phyloP scores from a whole-genome alignment of 164 flowering plant genomes.

The Nelumbo lutea region DNA sequence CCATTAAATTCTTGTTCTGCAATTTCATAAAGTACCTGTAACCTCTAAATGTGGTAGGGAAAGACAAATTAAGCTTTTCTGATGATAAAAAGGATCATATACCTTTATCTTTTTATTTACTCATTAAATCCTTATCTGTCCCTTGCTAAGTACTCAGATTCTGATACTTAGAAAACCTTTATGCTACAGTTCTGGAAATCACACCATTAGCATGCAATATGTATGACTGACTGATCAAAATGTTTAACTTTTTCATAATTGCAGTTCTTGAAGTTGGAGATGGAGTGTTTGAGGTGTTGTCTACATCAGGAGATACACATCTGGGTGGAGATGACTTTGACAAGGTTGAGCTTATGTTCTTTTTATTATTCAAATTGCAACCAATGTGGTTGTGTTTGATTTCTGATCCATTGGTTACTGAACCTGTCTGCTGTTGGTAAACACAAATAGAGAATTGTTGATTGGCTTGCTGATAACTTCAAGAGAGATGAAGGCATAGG shows the following conservation, averaged over 20 bases:
- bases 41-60: too few species aligned
- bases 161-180: not conserved
- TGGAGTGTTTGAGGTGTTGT: conserved; percentile 87
- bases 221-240: not conserved
- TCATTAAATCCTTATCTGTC: not conserved
- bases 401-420: not conserved
- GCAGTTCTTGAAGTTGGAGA: conserved; percentile 91
- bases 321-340: conserved; percentile 63
- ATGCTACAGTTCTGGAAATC: not conserved
- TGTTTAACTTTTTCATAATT: not conserved
- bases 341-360: conserved; percentile 37
- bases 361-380: not conserved
- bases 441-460: conserved; percentile 45
- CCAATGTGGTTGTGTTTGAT: not conserved
- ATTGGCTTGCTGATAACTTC: conserved; percentile 69
- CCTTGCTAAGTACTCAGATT: not conserved
- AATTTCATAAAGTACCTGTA: too few species aligned
- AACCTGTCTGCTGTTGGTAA: conserved; percentile 9
- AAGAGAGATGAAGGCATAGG: conserved; percentile 80
- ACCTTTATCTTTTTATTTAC: not conserved
- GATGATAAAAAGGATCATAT: too few species aligned
- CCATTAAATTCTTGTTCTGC: too few species aligned
- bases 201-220: not conserved
- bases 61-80: too few species aligned
- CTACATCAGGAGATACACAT: conserved; percentile 85